Evolutionary conservation across 164 flowering plant genomes (phyloP), one percentile per base, ranked within the genome.

Genomic region (Chimonanthus salicifolius): DNA sequence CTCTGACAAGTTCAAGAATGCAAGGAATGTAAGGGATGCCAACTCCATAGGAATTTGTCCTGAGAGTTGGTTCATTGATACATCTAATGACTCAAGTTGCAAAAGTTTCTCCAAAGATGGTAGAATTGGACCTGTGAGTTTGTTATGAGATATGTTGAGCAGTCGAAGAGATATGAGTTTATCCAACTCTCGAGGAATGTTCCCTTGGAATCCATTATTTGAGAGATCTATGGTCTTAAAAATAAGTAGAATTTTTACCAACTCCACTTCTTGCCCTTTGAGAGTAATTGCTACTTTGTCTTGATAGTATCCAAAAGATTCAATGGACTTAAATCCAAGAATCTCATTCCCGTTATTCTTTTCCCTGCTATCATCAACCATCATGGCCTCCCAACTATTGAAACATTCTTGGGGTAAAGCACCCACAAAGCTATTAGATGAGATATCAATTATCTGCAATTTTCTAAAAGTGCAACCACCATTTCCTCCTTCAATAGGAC

Each of bases 1-100:
- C 43, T n/a, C 21, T 0, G 89, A 84, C 18, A 84, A 70, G 20
- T 83, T 81, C 60, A 86, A 68, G 51, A 48, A n/a, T 43, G 80
- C 62, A 13, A 84, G 82, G 64, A 73, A 80, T 21, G 78, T 67
- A 0, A 83, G 74, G 5, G 60, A 47, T 20, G 68, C 49, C 7
- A 85, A 72, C 47, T 70, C 49, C 0, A 0, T 0, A 4, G 88
- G 88, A 7, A 87, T 87, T 21, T 9, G 43, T 8, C 89, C 84
- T 7, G 18, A 68, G 44, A 86, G 69, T 49, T 63, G n/a, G 68
- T 86, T 86, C 3, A 3, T 4, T 0, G 85, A 81, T 11, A 83
- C 72, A 68, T 82, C 84, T 47, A 84, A 67, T 3, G 78, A 63
- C 20, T 63, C 67, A 3, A 75, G 72, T n/a, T 48, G 5, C 7